Evolutionary conservation across 2,329 filamentous ascomycete genomes (phyloP), one percentile per base, ranked within the genome.

Genomic region (Rhexocercosporidium sp.): DNA sequence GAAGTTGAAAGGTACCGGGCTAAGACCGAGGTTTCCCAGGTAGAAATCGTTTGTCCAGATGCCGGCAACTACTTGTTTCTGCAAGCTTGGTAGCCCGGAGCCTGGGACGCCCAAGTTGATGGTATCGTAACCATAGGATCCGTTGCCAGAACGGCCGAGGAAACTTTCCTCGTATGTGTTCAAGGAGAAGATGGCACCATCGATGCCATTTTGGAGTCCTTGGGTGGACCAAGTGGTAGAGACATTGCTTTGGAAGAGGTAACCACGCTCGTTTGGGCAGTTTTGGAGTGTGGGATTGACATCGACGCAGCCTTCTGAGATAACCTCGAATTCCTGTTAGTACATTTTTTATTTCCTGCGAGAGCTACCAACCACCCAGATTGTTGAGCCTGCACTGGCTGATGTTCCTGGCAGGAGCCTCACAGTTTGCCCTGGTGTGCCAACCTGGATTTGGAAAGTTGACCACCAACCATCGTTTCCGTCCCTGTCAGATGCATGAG

Each of bases 391-490:
- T 6, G 85, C 83, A 57, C 54, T 57, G 54, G 54, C 54, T 9
- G 54, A 57, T 4, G 90, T 93, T 73, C 89, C 92, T 62, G 89
- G 81, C 4, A 86, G 25, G 57, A 88, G 82, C 64, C 84, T 83
- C 39, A 88, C 80, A 44, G 79, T 76, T 70, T 87, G 84, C 11
- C 78, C 76, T 16, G 86, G 85, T 5, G 78, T 81, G 41, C 88
- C 88, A 25, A 85, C 82, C 73, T 80, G 84, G 62, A 93, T 81
- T 18, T 81, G 81, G 70, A 92, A 88, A 6, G 88, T 86, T 9
- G 90, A 92, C 91, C 91, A 94, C 68, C 84, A 84, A 9, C 90
- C 90, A 75, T 92, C 89, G 70, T 86, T 83, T 46, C 88, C 88
- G 67, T 85, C 67, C 67, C 71, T 70, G n/a, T 37, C 31, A 57